Conservation (phyloP, 495 filamentous ascomycete species). For the Polyplosphaeria fusca region DNA sequence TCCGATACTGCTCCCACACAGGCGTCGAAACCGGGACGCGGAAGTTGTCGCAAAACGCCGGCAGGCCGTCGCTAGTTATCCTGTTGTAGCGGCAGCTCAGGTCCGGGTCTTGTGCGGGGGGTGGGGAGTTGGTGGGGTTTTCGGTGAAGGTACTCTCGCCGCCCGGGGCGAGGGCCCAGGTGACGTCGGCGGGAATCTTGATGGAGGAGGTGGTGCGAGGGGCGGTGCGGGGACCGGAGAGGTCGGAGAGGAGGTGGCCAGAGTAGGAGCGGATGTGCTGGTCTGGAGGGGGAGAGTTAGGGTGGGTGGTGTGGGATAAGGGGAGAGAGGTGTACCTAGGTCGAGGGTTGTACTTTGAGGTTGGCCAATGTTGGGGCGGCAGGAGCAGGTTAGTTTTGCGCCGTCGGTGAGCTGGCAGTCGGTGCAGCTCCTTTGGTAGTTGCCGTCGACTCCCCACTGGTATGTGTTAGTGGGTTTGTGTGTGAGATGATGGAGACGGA, state of each 20-base stretch:
- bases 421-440: not conserved
- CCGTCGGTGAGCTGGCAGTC: not conserved
- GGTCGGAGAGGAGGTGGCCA: slow-evolving; percentile 17
- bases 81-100: too few relatives aligned
- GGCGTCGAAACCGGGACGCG: not conserved
- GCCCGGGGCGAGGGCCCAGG: slow-evolving; percentile 1
- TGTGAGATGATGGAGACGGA: not conserved
- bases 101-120: too few relatives aligned
- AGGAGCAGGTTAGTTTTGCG: not conserved
- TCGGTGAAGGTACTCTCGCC: too few relatives aligned
- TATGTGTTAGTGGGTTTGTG: not conserved
- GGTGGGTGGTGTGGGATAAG: too few relatives aligned
- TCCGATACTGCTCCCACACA: not conserved
- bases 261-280: slow-evolving; percentile 12
- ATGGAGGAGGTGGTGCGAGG: not conserved
- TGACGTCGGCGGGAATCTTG: slow-evolving; percentile 6
- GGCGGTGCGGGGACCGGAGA: not conserved
- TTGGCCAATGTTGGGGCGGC: not conserved
- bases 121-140: too few relatives aligned
- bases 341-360: not conserved
- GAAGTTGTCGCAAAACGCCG: not conserved
- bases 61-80: not conserved
- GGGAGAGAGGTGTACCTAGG: too few relatives aligned
- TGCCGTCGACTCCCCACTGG: not conserved
- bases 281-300: slow-evolving; percentile 1